Base-by-base conservation (phyloP, 768 basidiomycete genomes). In the Termitomyces sp. region DNA sequence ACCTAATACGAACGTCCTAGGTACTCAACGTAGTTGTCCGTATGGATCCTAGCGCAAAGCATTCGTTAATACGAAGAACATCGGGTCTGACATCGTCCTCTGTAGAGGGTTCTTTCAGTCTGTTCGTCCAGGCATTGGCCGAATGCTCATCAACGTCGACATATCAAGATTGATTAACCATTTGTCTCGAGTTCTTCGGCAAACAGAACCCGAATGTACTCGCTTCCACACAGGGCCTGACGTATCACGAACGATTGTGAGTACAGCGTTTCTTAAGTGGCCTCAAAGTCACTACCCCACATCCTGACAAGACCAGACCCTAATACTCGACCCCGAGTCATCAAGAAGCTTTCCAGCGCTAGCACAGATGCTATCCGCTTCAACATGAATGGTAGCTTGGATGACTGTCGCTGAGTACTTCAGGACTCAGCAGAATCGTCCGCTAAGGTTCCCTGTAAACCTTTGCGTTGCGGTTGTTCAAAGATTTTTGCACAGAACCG, bases 21-120 rank as follows among this genome's bases (percentile, higher is more conserved):
- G 86, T 87, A 0, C 66, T 87, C 47, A 92, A 92, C 58, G 85
- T 91, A 4, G 85, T 85, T 11, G 78, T 92, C 16, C 81, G 90
- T 0, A 89, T 89, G 86, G 81, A 82, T 53, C 90, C 90, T 0
- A 86, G 81, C 2, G 67, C 82, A 66, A 77, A 77, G 19, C 83
- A 85, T 55, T 88, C 90, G 0, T 89, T 85, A 87, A 83, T 50
- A 77, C 71, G 9, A 78, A 73, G 45, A 63, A 70, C 29, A 75
- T 90, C 25, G 86, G 89, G 0, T 65, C 68, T 0, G 90, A 90
- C 0, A 75, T 92, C 3, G 78, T 83, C 14, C 76, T 90, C 0
- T 89, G 89, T 88, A 78, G 90, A 3, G 90, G 90, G 0, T 90
- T 88, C 54, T 92, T 92, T 70, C 90, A 92, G 66, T 88, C 86